These are phyloP conservation scores for Chalciporus pseudorubinellus DNA, from an alignment of 768 basidiomycete genomes.

Conservation along the genomic window DNA sequence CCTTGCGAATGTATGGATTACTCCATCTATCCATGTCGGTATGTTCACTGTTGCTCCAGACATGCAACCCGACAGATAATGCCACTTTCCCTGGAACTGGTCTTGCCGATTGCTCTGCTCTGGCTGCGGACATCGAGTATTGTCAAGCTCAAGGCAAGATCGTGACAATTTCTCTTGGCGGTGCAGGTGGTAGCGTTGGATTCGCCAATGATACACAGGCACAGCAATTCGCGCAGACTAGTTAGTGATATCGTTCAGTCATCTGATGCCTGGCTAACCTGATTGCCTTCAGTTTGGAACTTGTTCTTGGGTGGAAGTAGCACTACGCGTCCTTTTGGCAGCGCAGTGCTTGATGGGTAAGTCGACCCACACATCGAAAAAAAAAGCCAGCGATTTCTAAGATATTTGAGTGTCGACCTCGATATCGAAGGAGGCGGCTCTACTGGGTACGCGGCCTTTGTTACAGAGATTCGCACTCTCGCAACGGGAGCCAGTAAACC, in stretches of 20 bases:
- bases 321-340: slow-evolving; percentile 43
- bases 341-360: slow-evolving; percentile 46
- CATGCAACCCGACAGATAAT: slow-evolving; percentile 40
- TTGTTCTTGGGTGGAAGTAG: slow-evolving; percentile 47
- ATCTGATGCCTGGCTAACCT: background rate
- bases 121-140: slow-evolving; percentile 42
- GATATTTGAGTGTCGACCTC: slow-evolving; percentile 52
- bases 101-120: slow-evolving; percentile 38
- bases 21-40: background rate
- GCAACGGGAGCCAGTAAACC: slow-evolving; percentile 22
- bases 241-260: slow-evolving; percentile 15
- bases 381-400: background rate
- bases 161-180: slow-evolving; percentile 46
- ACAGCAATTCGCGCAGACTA: slow-evolving; percentile 30
- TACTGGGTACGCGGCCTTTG: slow-evolving; percentile 48
- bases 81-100: slow-evolving; percentile 41
- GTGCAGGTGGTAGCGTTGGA: slow-evolving; percentile 39
- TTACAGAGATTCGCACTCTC: slow-evolving; percentile 26
- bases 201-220: slow-evolving; percentile 40
- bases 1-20: slow-evolving; percentile 55
- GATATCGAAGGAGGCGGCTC: slow-evolving; percentile 71
- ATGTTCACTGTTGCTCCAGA: slow-evolving; percentile 27
- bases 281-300: slow-evolving; percentile 36
- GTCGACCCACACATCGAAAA: slow-evolving; percentile 1
- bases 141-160: slow-evolving; percentile 48